Percentiles rank a stretch among this genome's conserved stretches.
Conservation (phyloP, 495 filamentous ascomycete species). For the Daldinia bambusicola region DNA sequence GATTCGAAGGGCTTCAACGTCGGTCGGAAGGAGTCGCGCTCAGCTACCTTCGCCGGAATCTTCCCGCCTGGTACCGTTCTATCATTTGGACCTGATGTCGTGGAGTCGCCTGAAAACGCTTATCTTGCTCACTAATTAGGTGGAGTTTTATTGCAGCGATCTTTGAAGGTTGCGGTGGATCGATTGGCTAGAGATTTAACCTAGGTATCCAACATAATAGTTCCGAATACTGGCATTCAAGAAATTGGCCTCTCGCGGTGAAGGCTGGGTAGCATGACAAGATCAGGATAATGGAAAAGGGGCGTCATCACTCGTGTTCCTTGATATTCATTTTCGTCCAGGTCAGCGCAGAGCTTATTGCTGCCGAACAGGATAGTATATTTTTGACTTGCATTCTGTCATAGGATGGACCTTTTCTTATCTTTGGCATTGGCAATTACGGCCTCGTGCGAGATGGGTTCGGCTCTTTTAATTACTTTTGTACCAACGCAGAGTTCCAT, state of each 20-base stretch:
- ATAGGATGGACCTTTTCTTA: background rate
- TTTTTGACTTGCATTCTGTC: background rate
- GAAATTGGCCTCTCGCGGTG: background rate
- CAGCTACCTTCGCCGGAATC: conserved; percentile 30
- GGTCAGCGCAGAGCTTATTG: background rate
- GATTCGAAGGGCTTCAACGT: conserved; percentile 38
- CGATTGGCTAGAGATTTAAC: background rate
- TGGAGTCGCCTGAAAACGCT: conserved; percentile 7
- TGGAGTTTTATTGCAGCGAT: background rate
- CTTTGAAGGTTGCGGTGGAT: background rate
- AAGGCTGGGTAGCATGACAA: background rate
- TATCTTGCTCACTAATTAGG: background rate
- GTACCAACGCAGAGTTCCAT: background rate
- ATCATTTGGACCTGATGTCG: conserved; percentile 17
- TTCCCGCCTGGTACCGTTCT: conserved; percentile 10
- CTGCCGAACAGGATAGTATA: background rate
- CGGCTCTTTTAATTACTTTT: background rate
- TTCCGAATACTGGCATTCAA: background rate
- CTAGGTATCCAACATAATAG: background rate
- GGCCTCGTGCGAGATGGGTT: background rate
- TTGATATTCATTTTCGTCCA: background rate
- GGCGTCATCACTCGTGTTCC: background rate
- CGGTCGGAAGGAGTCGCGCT: conserved; percentile 33
- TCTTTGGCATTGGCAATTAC: background rate
- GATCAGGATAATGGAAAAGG: background rate